These are phyloP conservation scores for Cercospora sesami DNA, from an alignment of 2,329 filamentous ascomycete species.

Conservation along the genomic window DNA sequence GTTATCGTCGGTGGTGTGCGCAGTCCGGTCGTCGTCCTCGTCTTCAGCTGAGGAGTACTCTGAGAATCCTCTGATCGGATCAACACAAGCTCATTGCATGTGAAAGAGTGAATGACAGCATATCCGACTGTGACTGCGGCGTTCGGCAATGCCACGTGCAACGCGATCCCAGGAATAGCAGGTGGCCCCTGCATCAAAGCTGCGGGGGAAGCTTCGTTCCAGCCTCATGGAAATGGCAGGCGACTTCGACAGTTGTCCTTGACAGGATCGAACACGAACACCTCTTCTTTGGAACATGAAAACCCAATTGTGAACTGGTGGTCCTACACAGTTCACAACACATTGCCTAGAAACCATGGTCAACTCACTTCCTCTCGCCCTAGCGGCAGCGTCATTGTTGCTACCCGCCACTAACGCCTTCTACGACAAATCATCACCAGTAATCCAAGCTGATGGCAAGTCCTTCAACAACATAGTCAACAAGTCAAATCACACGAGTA, in stretches of 20 bases:
- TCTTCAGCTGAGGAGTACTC: background rate
- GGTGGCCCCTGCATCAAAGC: background rate
- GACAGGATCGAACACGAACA: background rate
- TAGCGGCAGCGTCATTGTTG: slow-evolving; percentile 64
- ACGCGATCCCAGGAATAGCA: background rate
- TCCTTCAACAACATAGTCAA: slow-evolving; percentile 81
- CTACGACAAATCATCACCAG: slow-evolving; percentile 83
- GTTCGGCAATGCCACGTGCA: slow-evolving; percentile 2
- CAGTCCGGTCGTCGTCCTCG: background rate
- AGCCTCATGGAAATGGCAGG: background rate
- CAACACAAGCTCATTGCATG: background rate
- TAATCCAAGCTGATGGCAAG: slow-evolving; percentile 76
- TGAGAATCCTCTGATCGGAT: background rate
- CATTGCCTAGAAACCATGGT: slow-evolving; percentile 19
- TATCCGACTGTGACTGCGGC: background rate
- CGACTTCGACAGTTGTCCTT: slow-evolving; percentile 7
- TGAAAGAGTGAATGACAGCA: slow-evolving; percentile 1
- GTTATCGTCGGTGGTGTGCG: background rate
- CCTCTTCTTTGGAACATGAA: background rate
- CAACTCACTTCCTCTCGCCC: slow-evolving; percentile 45
- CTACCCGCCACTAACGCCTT: slow-evolving; percentile 68
- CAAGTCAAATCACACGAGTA: slow-evolving; percentile 76
- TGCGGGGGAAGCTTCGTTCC: slow-evolving; percentile 3
- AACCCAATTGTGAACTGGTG: background rate
- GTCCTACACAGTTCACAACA: background rate